Percentiles rank a stretch among this genome's conserved stretches.
Conservation (phyloP, 208 protist genomes). For the Trypanosoma brucei region DNA sequence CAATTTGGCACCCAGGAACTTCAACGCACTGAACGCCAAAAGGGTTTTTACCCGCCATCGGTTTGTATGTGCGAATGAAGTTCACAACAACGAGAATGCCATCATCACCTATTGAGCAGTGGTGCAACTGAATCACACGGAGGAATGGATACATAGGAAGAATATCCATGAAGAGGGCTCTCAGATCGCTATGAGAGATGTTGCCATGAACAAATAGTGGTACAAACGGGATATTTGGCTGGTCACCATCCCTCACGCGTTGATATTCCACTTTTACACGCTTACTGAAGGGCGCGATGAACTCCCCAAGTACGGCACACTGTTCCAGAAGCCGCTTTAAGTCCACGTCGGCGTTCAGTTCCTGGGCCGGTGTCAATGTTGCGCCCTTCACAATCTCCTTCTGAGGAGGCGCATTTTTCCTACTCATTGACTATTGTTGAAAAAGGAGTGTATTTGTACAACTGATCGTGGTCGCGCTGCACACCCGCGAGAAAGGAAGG, state of each 20-base stretch:
- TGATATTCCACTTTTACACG: constrained; percentile 58
- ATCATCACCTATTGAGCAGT: constrained; percentile 71
- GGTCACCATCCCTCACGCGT: constrained; percentile 79
- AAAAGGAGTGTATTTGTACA: background rate
- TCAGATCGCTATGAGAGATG: constrained; percentile 44
- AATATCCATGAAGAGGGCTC: constrained; percentile 45
- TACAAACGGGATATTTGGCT: constrained; percentile 60
- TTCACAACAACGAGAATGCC: constrained; percentile 69
- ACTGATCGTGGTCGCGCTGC: too few species aligned
- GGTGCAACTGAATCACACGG: constrained; percentile 66
- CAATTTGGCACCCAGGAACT: constrained; percentile 68
- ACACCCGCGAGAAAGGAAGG: too few species aligned
- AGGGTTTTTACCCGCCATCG: constrained; percentile 62
- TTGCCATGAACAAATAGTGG: constrained; percentile 62
- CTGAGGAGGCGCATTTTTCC: constrained; percentile 27
- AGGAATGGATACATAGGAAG: constrained; percentile 72
- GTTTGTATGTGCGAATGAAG: constrained; percentile 74
- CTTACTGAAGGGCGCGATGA: constrained; percentile 61
- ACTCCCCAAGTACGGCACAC: constrained; percentile 43
- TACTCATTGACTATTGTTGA: constrained; percentile 15
- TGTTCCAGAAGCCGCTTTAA: constrained; percentile 59
- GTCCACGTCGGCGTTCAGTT: constrained; percentile 74
- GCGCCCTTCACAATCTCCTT: constrained; percentile 39
- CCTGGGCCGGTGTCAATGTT: constrained; percentile 44
- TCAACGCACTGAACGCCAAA: constrained; percentile 81